Evolutionary conservation across 495 filamentous ascomycete genomes (phyloP).

Genomic region (Penicillium ochrochloron): DNA sequence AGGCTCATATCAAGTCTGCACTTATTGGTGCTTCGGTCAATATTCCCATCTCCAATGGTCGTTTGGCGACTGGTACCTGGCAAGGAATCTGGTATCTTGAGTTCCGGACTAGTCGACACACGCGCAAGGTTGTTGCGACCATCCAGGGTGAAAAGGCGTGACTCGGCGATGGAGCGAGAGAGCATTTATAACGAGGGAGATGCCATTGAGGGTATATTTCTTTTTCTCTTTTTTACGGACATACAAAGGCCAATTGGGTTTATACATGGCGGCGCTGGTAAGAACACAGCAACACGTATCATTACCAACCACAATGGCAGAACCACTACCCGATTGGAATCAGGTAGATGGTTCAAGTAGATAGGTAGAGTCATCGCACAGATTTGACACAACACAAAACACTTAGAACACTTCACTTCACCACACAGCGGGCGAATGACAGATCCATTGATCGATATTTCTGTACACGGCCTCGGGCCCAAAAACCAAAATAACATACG

Average conservation of each 20-base stretch:
- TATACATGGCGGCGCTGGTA: background rate
- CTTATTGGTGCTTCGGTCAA: conserved; percentile 86
- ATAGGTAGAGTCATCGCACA: conserved; percentile 3
- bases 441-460: conserved; percentile 41
- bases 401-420: conserved; percentile 11
- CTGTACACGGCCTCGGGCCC: conserved; percentile 42
- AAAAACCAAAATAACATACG: conserved; percentile 34
- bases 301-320: background rate
- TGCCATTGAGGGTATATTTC: background rate
- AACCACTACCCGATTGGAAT: background rate
- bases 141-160: conserved; percentile 87
- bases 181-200: conserved; percentile 27
- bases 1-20: conserved; percentile 91
- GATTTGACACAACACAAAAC: background rate
- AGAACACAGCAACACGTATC: conserved; percentile 9
- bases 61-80: conserved; percentile 72
- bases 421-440: conserved; percentile 22
- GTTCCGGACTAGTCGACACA: conserved; percentile 77
- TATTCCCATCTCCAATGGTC: conserved; percentile 87
- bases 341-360: conserved; percentile 8
- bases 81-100: conserved; percentile 94
- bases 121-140: conserved; percentile 83
- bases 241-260: background rate
- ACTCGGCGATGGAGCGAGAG: conserved; percentile 29
- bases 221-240: background rate